phyloP scores from a whole-genome alignment of 2,329 filamentous ascomycete species.

The Westerdykella aurantiaca region DNA sequence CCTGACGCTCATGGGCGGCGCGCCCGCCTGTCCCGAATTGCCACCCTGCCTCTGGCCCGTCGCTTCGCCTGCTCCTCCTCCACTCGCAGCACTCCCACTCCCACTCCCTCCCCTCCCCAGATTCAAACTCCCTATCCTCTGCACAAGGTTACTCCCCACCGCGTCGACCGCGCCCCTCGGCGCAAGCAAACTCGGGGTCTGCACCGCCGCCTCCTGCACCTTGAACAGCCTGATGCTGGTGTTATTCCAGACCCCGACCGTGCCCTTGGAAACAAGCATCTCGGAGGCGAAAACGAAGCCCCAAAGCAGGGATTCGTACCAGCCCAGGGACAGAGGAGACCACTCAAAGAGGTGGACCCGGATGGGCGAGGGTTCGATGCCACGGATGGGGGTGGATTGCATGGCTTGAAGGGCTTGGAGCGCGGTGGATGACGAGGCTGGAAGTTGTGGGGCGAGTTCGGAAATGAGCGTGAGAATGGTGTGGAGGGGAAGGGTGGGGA shows the following conservation, averaged over 20 bases:
- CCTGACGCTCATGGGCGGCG: slow-evolving; percentile 20
- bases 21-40: slow-evolving; percentile 14
- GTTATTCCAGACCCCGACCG: slow-evolving; percentile 89
- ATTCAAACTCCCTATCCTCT: slow-evolving; percentile 76
- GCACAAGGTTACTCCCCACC: slow-evolving; percentile 83
- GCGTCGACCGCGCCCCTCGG: slow-evolving; percentile 89
- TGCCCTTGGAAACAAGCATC: slow-evolving; percentile 79
- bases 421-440: slow-evolving; percentile 38
- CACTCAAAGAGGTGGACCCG: slow-evolving; percentile 89
- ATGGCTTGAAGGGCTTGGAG: slow-evolving; percentile 46
- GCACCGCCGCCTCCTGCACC: slow-evolving; percentile 75
- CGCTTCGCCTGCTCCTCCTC: slow-evolving; percentile 10
- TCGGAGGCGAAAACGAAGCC: slow-evolving; percentile 86
- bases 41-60: slow-evolving; percentile 13
- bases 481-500: slow-evolving; percentile 85
- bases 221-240: slow-evolving; percentile 83
- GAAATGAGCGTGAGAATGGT: slow-evolving; percentile 75
- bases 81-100: not conserved
- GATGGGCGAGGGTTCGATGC: slow-evolving; percentile 67
- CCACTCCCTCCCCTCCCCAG: slow-evolving; percentile 46
- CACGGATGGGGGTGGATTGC: slow-evolving; percentile 57
- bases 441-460: slow-evolving; percentile 47
- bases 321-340: slow-evolving; percentile 82
- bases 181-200: slow-evolving; percentile 74
- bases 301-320: slow-evolving; percentile 96